Evolutionary conservation across 1,284 basidiomycete species (phyloP), one percentile per base, ranked within the genome.

Genomic region (Naganishia cerealis): DNA sequence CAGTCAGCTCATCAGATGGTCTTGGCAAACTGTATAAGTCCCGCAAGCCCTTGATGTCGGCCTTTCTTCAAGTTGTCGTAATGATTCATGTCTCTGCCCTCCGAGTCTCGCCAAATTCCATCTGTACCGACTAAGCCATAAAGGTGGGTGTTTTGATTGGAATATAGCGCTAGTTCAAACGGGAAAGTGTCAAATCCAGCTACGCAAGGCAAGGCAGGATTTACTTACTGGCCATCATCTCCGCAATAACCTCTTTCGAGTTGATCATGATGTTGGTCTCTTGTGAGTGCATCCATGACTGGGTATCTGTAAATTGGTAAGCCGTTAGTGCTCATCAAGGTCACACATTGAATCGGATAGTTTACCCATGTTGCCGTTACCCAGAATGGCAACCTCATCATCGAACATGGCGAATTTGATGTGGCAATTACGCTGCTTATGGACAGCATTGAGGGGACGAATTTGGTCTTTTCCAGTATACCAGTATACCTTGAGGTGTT

Each of bases 201-300:
- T 36, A n/a, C 1, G 38, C n/a, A 26, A 36, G 33, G n/a, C 26
- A 7, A 18, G 24, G 10, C 8, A 38, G 5, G 9, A 40, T 53
- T n/a, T 12, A 69, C 74, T 68, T 55, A 75, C 74, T 77, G 56
- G 85, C 83, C 77, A 86, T 84, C 86, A 89, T 88, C 71, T 88
- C 87, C 46, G 76, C 73, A 52, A 88, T 86, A 63, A 89, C 83
- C 68, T 83, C 73, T 68, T 78, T 77, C 29, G 83, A 86, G 76
- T 91, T 89, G 58, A 91, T 82, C 84, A 91, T 86, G 67, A 90
- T 82, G 75, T 91, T 90, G 74, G 88, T 85, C 76, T 91, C 90
- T 72, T 89, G 87, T 50, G 86, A 87, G 78, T 91, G 90, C 82
- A 86, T 90, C 87, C 89, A 90, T 18, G 85, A 86, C 75, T 90